These are phyloP conservation scores for Closterium sp. DNA, from an alignment of 139 green algal genomes.

Conservation along the genomic window DNA sequence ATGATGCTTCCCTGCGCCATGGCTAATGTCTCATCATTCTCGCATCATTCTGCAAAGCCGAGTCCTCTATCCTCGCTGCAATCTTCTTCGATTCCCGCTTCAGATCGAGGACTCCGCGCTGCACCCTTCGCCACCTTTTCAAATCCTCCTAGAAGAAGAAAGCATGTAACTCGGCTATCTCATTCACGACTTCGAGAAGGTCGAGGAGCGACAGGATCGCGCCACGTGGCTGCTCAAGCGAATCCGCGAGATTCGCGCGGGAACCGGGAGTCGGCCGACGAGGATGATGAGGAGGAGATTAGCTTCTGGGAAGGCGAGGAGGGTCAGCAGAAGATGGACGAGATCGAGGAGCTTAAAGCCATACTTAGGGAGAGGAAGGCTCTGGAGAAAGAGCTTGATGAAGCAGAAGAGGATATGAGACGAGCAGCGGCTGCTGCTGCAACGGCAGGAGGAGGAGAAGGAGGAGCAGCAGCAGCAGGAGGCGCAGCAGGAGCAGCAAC, in stretches of 20 bases:
- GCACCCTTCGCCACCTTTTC: not conserved
- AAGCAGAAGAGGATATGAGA: not conserved
- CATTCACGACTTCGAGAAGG: not conserved
- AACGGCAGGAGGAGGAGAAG: not conserved
- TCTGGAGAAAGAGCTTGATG: constrained; percentile 9
- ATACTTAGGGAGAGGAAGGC: constrained; percentile 4
- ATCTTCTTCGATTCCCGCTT: not conserved
- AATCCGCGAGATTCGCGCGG: not conserved
- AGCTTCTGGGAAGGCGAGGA: constrained; percentile 27
- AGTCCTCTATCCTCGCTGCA: not conserved
- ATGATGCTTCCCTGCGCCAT: not conserved
- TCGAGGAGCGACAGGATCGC: not conserved
- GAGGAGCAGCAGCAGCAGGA: not conserved
- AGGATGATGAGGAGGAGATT: constrained; percentile 4
- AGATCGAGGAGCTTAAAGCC: constrained; percentile 36
- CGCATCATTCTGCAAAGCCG: not conserved
- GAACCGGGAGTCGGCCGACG: no score
- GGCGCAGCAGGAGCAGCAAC: not conserved
- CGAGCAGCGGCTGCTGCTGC: not conserved
- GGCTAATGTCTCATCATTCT: not conserved
- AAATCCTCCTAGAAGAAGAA: not conserved
- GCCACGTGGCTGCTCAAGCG: not conserved
- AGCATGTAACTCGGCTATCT: not conserved
- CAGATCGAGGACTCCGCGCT: not conserved
- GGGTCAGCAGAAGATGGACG: constrained; percentile 24